Evolutionary conservation across 805 yeast species (phyloP).

Genomic region (Teunomyces barrocoloradensis): DNA sequence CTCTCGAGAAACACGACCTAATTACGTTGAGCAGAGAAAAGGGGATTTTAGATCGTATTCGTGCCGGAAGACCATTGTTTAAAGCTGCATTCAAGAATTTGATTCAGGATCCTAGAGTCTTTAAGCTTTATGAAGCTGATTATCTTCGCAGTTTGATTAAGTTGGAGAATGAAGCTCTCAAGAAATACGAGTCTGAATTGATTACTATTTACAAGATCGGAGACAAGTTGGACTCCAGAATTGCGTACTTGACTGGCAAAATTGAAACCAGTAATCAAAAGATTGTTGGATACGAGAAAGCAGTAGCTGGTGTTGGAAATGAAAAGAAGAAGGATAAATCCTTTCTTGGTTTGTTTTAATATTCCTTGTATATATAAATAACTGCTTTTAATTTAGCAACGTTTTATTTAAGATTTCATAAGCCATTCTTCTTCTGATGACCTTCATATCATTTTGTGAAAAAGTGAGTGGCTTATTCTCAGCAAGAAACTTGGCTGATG

Average conservation of each 20-base stretch:
- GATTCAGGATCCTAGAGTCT: conserved; percentile 53
- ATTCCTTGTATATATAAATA: not conserved
- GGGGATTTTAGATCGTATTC: conserved; percentile 65
- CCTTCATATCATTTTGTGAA: conserved; percentile 65
- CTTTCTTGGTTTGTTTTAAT: not conserved
- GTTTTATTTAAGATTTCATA: conserved; percentile 47
- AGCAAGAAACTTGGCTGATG: conserved; percentile 64
- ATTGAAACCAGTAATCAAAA: conserved; percentile 57
- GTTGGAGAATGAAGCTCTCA: conserved; percentile 61
- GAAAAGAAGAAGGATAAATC: conserved; percentile 1
- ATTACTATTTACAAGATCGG: conserved; percentile 51
- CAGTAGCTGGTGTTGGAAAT: conserved; percentile 21
- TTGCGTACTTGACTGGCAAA: conserved; percentile 65
- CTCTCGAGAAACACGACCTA: conserved; percentile 77
- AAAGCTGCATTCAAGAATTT: conserved; percentile 74
- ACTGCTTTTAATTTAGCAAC: conserved; percentile 19
- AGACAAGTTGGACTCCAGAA: conserved; percentile 58
- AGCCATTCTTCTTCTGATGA: conserved; percentile 67
- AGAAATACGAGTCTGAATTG: conserved; percentile 69
- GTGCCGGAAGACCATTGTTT: conserved; percentile 82
- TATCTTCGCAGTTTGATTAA: conserved; percentile 54
- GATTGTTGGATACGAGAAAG: conserved; percentile 28
- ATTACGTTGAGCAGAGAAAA: conserved; percentile 69
- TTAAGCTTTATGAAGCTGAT: conserved; percentile 61
- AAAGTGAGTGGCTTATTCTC: conserved; percentile 50